Base-by-base conservation (phyloP, 805 yeast genomes). In the Candida sithepensis region DNA sequence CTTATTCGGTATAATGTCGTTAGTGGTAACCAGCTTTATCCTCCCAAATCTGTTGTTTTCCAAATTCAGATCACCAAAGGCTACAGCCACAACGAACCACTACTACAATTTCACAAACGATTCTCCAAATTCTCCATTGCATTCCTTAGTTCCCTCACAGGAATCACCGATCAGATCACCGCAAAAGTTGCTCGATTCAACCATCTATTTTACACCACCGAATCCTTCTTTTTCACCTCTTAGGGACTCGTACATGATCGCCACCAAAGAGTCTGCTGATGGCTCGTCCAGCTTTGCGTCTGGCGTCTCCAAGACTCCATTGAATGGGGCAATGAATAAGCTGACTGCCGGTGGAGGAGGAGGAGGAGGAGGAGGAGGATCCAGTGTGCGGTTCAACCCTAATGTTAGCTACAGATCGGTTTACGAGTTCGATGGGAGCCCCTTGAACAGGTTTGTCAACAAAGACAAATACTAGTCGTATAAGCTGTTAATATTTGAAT, bases 341-440 rank as follows among this genome's bases (percentile, higher is more conserved):
- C 16, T 33, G 13, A 21, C 19, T 4, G 16, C 13, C 13, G 32
- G 44, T 21, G 46, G 30, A 16, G n/a, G n/a, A n/a, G n/a, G n/a
- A n/a, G n/a, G n/a, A n/a, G n/a, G n/a, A n/a, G n/a, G n/a, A n/a
- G n/a, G n/a, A n/a, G n/a, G n/a, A n/a, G 52, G 57, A 3, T 51
- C 61, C 4, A 56, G 57, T 21, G 68, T 64, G 10, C 52, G 68
- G 20, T 64, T 64, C 41, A 55, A 64, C 47, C 63, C 65, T 7
- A 63, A 63, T 49, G 58, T 62, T 2, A 62, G 62, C 39, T 64
- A 61, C 41, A 55, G 64, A 36, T 43, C 48, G 30, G 50, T 49
- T 12, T 51, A 53, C 18, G 57, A 49, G 16, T 40, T 14, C 18
- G 44, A 39, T 19, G 53, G 49, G 20, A 57, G 61, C 50, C 60